phyloP scores from a whole-genome alignment of 306 rosid genomes.

The Adenanthera pavonina region DNA sequence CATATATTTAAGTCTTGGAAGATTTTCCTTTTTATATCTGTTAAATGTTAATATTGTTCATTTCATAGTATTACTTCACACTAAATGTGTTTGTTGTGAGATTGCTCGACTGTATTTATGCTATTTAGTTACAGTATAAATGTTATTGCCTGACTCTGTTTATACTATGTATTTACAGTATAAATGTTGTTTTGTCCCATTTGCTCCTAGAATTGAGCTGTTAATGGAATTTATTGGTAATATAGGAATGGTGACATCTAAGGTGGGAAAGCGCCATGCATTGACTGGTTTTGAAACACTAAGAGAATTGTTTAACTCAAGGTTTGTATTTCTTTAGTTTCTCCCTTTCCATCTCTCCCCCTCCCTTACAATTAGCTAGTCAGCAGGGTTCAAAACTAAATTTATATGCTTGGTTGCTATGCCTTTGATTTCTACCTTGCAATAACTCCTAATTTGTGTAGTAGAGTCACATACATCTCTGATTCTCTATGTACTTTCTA shows the following conservation, averaged over 20 bases:
- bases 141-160: not conserved
- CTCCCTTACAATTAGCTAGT: not conserved
- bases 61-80: constrained; percentile 7
- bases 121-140: not conserved
- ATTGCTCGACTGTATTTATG: constrained; percentile 18
- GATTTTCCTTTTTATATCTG: no score
- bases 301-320: constrained; percentile 80
- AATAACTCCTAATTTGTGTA: constrained; percentile 1
- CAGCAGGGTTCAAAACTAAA: not conserved
- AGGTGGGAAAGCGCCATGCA: constrained; percentile 97
- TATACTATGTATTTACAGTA: constrained; percentile 7
- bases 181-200: constrained; percentile 2
- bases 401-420: not conserved
- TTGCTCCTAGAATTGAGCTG: constrained; percentile 10
- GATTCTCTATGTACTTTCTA: constrained; percentile 14
- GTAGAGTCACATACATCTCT: constrained; percentile 14
- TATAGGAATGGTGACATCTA: constrained; percentile 94
- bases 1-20: not conserved
- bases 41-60: not conserved
- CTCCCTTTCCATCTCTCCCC: not conserved
- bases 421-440: not conserved
- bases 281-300: constrained; percentile 91
- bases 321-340: constrained; percentile 49
- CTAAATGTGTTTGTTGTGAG: constrained; percentile 2
- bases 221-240: constrained; percentile 31